Percentiles rank a stretch among this genome's conserved stretches.
Conservation (phyloP, 1,284 basidiomycete species). For the Apiotrichum mycotoxinovorans region DNA sequence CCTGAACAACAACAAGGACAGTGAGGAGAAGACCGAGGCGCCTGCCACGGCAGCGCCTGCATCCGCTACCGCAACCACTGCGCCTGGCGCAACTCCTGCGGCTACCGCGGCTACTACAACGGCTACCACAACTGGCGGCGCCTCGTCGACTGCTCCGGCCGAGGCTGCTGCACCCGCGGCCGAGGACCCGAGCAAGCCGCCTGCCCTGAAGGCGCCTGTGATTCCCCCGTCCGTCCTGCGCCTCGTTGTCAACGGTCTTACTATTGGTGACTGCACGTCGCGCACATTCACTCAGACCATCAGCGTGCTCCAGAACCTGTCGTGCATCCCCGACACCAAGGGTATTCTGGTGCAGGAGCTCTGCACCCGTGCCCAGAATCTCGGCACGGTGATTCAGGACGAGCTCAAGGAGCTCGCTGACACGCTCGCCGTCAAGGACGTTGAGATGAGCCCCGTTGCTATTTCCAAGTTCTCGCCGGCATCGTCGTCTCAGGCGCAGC, state of each 20-base stretch:
- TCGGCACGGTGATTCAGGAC: slow-evolving; percentile 66
- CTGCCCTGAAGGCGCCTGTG: slow-evolving; percentile 58
- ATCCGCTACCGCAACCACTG: background rate
- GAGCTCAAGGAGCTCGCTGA: slow-evolving; percentile 72
- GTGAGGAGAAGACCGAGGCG: slow-evolving; percentile 2
- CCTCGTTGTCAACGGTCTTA: slow-evolving; percentile 88
- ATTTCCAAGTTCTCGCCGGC: slow-evolving; percentile 85
- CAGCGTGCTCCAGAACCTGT: slow-evolving; percentile 82
- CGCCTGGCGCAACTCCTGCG: background rate
- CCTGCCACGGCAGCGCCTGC: background rate
- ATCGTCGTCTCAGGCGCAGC: slow-evolving; percentile 86
- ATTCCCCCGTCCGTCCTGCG: slow-evolving; percentile 76
- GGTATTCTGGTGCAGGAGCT: slow-evolving; percentile 84
- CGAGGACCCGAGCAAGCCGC: background rate
- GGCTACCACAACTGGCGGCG: slow-evolving; percentile 11
- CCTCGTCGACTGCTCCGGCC: slow-evolving; percentile 2
- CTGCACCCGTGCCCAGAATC: slow-evolving; percentile 74
- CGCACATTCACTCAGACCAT: slow-evolving; percentile 88
- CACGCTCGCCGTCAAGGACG: slow-evolving; percentile 59
- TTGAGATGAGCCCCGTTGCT: slow-evolving; percentile 57
- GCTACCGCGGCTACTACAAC: slow-evolving; percentile 1
- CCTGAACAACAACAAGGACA: slow-evolving; percentile 8
- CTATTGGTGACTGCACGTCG: slow-evolving; percentile 89
- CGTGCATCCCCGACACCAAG: slow-evolving; percentile 77
- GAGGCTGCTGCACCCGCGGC: background rate